These are phyloP conservation scores for Arabidopsis thaliana DNA, from an alignment of 345 rosid genomes.

Conservation along the genomic window DNA sequence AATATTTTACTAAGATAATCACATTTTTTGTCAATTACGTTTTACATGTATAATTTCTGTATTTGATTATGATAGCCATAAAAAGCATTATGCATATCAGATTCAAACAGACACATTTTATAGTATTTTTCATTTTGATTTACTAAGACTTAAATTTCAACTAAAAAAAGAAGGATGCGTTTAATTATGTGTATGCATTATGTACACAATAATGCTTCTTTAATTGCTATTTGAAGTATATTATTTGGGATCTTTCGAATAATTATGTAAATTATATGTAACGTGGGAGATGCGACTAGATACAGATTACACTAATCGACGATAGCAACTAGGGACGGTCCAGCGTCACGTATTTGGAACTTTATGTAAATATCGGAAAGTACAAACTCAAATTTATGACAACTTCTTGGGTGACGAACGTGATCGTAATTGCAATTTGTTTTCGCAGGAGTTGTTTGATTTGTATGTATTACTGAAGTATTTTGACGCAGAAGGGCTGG, in stretches of 20 bases:
- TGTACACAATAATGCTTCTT: constrained; percentile 17
- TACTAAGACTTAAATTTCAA: background rate
- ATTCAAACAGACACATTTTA: background rate
- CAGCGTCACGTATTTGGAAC: constrained; percentile 30
- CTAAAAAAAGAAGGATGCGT: background rate
- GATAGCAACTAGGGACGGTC: constrained; percentile 25
- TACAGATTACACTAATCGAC: constrained; percentile 15
- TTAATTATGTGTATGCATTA: background rate
- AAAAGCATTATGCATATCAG: background rate
- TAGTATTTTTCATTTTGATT: background rate
- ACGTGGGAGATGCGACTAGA: constrained; percentile 12
- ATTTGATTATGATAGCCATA: background rate
- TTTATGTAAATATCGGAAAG: constrained; percentile 11
- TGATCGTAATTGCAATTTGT: constrained; percentile 20
- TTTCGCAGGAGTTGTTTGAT: background rate
- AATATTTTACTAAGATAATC: background rate
- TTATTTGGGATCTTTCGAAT: constrained; percentile 6
- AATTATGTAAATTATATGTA: constrained; percentile 21
- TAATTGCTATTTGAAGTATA: constrained; percentile 23
- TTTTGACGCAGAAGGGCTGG: background rate
- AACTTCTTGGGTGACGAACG: constrained; percentile 36
- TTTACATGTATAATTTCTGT: too few species aligned
- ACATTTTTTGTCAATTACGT: background rate
- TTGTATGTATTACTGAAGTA: background rate
- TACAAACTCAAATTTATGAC: constrained; percentile 33